Conservation (phyloP, 164 flowering plant genomes). For the Magnolia sinica region DNA sequence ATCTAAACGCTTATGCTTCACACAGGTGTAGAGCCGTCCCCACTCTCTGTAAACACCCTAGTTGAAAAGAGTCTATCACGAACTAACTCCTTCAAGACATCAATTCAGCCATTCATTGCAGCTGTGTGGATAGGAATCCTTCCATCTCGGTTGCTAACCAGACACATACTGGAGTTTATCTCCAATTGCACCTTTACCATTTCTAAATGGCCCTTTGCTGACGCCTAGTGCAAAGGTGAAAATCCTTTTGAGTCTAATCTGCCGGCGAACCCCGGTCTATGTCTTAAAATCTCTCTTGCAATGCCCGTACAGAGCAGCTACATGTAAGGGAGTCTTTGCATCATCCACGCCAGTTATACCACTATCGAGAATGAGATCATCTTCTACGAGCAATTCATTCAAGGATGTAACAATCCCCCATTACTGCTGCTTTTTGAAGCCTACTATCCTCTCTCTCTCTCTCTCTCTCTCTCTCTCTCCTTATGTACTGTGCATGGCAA, state of each 20-base stretch:
- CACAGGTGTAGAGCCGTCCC: not conserved
- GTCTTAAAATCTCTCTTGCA: constrained; percentile 8
- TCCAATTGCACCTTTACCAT: constrained; percentile 7
- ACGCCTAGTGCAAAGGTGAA: constrained; percentile 32
- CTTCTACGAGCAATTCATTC: not conserved
- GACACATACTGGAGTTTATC: not conserved
- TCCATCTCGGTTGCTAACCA: not conserved
- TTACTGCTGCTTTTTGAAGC: not conserved
- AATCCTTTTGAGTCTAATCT: constrained; percentile 12
- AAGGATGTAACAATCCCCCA: not conserved
- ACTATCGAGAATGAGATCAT: constrained; percentile 13
- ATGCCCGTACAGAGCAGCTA: constrained; percentile 19
- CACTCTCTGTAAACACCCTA: not conserved
- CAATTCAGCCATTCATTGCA: constrained; percentile 24
- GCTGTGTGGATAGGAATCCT: constrained; percentile 30
- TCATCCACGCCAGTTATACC: not conserved
- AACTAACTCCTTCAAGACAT: constrained; percentile 21
- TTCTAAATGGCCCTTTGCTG: constrained; percentile 19
- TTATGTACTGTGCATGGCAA: no score
- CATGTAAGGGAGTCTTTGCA: constrained; percentile 16
- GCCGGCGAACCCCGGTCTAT: constrained; percentile 12
- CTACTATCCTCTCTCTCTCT: not conserved
- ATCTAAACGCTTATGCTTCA: not conserved
- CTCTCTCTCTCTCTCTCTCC: not conserved
- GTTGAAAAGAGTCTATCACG: not conserved